Base-by-base conservation (phyloP, 2,329 filamentous ascomycete genomes). In the Elsinoe necatrix region DNA sequence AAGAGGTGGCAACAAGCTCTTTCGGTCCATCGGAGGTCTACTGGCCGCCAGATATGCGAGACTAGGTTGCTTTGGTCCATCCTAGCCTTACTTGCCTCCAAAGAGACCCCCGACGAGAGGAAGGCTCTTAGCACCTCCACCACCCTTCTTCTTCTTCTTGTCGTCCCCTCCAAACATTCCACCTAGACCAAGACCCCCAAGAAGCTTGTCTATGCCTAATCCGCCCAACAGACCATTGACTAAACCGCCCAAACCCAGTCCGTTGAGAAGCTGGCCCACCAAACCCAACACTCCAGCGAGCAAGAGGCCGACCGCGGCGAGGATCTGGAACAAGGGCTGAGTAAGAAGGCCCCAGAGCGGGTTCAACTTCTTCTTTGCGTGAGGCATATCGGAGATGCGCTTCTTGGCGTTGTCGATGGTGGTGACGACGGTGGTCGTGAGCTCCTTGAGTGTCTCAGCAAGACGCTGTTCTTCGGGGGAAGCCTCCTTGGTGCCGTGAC, bases 311-410 rank as follows among this genome's bases (percentile, higher is more conserved):
- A 95, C 90, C 9, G 88, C 90, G 7, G 90, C 89, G 50, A 95
- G 80, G 68, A 95, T 95, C 79, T 96, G 91, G 80, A 90, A 89
- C 20, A 95, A 76, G 9, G 91, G 91, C 77, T 95, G 89, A 34
- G 83, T 83, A 62, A 93, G 76, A 50, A 95, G 77, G 27, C 77
- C 83, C 89, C 90, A 95, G 27, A 96, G 82, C 9, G 91, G 90
- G 75, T 92, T 95, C 59, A 95, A 80, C 76, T 92, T 85, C 79
- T 95, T 92, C 85, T 95, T 95, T 42, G 89, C 91, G 63, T 95
- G 87, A 4, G 91, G 90, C 87, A 95, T 93, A 67, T 88, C 87
- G 66, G 87, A 83, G 60, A 95, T 87, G 77, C 88, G 87, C 75
- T 86, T 87, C 82, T 91, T 93, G 23, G 87, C 87, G 61, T 86